Base-by-base conservation (phyloP, 345 rosid genomes). In the Dovyalis caffra region DNA sequence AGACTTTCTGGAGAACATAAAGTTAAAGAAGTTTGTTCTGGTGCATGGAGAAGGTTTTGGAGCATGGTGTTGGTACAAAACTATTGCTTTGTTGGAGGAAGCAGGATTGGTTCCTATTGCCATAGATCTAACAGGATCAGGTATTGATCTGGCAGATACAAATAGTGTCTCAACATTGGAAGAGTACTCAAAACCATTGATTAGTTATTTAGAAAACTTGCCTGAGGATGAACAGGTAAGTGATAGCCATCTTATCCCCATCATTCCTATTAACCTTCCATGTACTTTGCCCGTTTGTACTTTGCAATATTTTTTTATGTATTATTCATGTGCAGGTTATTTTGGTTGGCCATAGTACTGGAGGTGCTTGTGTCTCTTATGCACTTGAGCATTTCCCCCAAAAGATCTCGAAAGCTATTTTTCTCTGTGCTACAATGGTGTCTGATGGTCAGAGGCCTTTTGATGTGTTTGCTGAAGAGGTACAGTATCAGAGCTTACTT, bases 31-130 rank as follows among this genome's bases (percentile, higher is more conserved):
- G 70, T 70, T 92, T 20, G 81, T 95, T 21, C 63, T 95, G 71
- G 82, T 95, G 68, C 98, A 95, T 15, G 99, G 99, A 78, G 99
- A 90, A 85, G 99, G 99, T 0, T 95, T 91, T 86, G 99, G 99
- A 58, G 99, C 99, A 25, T 95, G 99, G 99, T 92, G 98, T 85
- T 95, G 99, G 99, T 95, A 95, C 82, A 92, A 95, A 81, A 88
- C 90, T 7, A 83, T 95, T 76, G 89, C 94, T 75, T 86, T 84
- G 35, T 75, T 92, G 79, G 98, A 95, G 86, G 99, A 95, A 87
- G 91, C 83, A 6, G 93, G 98, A 63, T 85, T 91, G 67, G 80
- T 77, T 74, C 93, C 99, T 20, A 76, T 83, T 25, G 93, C 97
- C 20, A 33, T 95, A 16, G 97, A 92, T 85, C 95, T 95, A 78